Conservation (phyloP, 1,284 basidiomycete genomes). For the Irpex lacteus region DNA sequence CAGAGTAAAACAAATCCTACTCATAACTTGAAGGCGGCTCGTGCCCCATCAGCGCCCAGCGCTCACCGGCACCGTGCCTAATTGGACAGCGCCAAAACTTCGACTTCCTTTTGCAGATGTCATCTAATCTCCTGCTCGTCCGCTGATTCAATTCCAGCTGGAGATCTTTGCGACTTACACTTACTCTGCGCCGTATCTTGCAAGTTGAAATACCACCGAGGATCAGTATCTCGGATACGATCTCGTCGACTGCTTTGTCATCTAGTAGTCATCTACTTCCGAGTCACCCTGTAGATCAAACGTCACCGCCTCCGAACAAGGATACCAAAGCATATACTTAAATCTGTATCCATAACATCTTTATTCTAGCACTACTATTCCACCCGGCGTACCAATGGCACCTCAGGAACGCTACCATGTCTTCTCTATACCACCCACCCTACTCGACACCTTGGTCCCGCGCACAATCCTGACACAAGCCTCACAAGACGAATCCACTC, state of each 20-base stretch:
- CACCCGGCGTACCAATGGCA: conserved; percentile 1
- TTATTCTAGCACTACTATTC: neutral
- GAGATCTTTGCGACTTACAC: neutral
- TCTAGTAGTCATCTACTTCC: neutral
- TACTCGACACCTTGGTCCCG: conserved; percentile 66
- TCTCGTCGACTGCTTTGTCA: neutral
- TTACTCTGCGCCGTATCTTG: neutral
- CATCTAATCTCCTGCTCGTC: neutral
- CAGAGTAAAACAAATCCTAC: too few species aligned
- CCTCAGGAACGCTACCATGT: conserved; percentile 14
- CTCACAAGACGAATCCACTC: conserved; percentile 1
- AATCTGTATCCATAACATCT: conserved; percentile 7
- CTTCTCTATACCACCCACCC: conserved; percentile 51
- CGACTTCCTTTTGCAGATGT: neutral
- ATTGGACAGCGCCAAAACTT: too few species aligned
- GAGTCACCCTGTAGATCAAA: conserved; percentile 3
- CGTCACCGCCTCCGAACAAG: conserved; percentile 8
- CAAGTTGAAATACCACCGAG: neutral
- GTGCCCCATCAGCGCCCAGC: too few species aligned
- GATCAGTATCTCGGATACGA: neutral
- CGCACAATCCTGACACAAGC: conserved; percentile 51
- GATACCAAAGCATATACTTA: neutral
- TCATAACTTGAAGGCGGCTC: too few species aligned
- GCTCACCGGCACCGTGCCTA: too few species aligned
- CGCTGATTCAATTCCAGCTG: neutral